A percentile compares a stretch with the other conserved stretches of the same genome.
Evolutionary conservation across 371 early-diverging fungal genomes (phyloP).

Genomic region (Syncephalis plumigaleata): DNA sequence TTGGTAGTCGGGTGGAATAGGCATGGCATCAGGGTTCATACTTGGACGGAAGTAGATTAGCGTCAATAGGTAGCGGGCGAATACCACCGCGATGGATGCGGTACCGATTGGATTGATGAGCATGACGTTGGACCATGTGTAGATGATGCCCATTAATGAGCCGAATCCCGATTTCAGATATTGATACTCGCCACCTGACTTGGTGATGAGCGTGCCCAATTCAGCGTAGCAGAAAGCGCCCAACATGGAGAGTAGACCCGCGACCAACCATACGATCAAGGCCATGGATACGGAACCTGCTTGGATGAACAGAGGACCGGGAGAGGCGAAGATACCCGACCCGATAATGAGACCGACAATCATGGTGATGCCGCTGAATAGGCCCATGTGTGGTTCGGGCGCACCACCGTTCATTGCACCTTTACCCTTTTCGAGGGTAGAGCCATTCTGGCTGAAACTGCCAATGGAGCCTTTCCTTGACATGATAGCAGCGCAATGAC

Average conservation of each 20-base stretch:
- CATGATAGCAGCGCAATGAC: no score
- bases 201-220: constrained; percentile 70
- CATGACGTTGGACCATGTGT: constrained; percentile 57
- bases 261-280: constrained; percentile 36
- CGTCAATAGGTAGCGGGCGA: neutral
- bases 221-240: constrained; percentile 23
- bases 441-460: no score
- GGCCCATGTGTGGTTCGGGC: no score
- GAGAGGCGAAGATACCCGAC: constrained; percentile 75
- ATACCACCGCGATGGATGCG: neutral
- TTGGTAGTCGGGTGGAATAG: no score
- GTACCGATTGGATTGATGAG: constrained; percentile 65
- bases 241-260: neutral
- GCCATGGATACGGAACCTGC: constrained; percentile 51
- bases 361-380: no score
- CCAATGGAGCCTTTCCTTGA: no score
- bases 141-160: constrained; percentile 8
- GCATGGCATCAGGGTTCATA: no score
- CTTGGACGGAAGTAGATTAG: no score
- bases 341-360: constrained; percentile 66
- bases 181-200: constrained; percentile 70
- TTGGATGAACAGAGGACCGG: constrained; percentile 33
- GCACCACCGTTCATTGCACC: no score
- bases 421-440: no score
- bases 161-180: constrained; percentile 26